These are phyloP conservation scores for Candida buenavistaensis DNA, from an alignment of 1,139 yeast species.

Conservation along the genomic window DNA sequence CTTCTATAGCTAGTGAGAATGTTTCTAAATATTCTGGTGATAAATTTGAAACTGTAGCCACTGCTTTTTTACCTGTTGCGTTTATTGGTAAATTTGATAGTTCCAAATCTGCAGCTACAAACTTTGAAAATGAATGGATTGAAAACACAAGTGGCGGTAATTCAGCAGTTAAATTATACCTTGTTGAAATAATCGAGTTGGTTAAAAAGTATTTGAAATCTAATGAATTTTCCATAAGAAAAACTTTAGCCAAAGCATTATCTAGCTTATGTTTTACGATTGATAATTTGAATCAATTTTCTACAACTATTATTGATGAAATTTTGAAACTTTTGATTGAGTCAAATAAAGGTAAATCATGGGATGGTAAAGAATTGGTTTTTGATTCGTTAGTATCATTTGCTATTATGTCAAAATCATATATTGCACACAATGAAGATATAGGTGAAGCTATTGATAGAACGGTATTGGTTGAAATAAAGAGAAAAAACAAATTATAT, in stretches of 20 bases:
- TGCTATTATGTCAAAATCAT: constrained; percentile 43
- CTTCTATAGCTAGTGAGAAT: constrained; percentile 66
- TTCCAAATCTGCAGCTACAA: constrained; percentile 41
- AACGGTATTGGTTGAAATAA: constrained; percentile 59
- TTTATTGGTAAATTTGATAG: constrained; percentile 77
- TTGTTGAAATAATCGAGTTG: constrained; percentile 65
- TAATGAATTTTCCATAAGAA: constrained; percentile 64
- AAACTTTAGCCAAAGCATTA: constrained; percentile 69
- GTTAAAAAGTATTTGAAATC: constrained; percentile 54
- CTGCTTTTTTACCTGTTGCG: constrained; percentile 73
- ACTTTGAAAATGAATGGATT: constrained; percentile 72
- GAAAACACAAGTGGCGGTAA: constrained; percentile 75
- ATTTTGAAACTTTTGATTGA: constrained; percentile 58
- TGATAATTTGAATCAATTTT: constrained; percentile 33
- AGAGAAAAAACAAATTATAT: constrained; percentile 66
- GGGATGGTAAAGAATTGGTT: constrained; percentile 84
- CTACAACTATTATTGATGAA: constrained; percentile 25
- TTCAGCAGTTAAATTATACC: constrained; percentile 69
- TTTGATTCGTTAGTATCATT: constrained; percentile 69
- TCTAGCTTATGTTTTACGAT: constrained; percentile 56
- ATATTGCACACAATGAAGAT: constrained; percentile 17
- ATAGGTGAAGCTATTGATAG: constrained; percentile 30
- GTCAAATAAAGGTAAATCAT: constrained; percentile 75
- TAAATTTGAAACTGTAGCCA: constrained; percentile 60
- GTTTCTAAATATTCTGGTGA: constrained; percentile 73